phyloP scores from a whole-genome alignment of 306 rosid genomes.

The Dicorynia guianensis region DNA sequence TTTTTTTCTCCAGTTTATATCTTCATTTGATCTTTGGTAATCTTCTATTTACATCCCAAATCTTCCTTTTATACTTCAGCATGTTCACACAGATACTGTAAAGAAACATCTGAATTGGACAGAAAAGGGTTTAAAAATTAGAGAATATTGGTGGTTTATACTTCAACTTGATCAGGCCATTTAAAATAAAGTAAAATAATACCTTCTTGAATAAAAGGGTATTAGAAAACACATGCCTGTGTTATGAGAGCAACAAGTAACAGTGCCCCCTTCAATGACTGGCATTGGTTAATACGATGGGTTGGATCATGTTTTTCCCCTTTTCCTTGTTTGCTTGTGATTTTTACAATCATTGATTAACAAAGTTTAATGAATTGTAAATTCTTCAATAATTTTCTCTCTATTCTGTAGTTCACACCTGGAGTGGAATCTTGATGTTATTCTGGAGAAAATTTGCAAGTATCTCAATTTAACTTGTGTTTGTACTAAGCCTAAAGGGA shows the following conservation, averaged over 20 bases:
- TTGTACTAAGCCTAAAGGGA: constrained; percentile 96
- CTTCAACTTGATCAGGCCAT: neutral
- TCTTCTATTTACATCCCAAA: constrained; percentile 21
- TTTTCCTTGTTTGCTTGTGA: constrained; percentile 3
- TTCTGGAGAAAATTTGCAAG: constrained; percentile 95
- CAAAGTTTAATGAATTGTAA: neutral
- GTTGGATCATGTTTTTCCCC: neutral
- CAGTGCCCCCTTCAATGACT: neutral
- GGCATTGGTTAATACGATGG: neutral
- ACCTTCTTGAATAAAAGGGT: constrained; percentile 9
- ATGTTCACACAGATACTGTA: neutral
- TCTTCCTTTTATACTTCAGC: neutral
- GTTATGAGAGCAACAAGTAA: neutral
- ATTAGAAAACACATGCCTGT: neutral
- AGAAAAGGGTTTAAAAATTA: neutral
- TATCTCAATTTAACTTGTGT: constrained; percentile 91
- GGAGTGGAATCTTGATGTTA: constrained; percentile 99
- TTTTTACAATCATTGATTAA: neutral
- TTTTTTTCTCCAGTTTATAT: too few species aligned
- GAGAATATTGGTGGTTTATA: neutral
- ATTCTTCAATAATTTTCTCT: constrained; percentile 37
- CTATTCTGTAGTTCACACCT: constrained; percentile 82
- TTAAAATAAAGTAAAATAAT: neutral
- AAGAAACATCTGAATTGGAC: neutral
- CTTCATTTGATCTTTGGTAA: neutral